Base-by-base conservation (phyloP, 192 early-diverging fungal genomes). In the Lunasporangiospora selenospora region DNA sequence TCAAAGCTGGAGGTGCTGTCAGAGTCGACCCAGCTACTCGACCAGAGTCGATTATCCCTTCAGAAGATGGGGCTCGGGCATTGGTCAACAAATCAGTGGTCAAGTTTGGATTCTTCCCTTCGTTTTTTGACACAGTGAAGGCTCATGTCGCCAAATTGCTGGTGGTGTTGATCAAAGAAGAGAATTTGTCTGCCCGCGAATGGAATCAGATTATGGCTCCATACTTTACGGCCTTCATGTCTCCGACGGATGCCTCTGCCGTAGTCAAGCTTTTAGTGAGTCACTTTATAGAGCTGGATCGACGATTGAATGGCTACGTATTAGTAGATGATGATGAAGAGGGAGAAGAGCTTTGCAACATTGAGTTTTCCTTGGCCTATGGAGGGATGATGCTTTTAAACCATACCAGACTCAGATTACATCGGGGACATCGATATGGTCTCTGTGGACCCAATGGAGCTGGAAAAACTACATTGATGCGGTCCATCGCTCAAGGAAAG, bases 401-500 rank as follows among this genome's bases (percentile, higher is more conserved):
- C 66, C 90, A 81, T 36, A 81, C 83, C 48, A 76, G 75, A 39
- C 70, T 80, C 27, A 82, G 62, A 63, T 69, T 93, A 9, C 84
- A 86, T 60, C 85, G 89, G 53, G 92, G 92, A 33, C 87, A 85
- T 48, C 85, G 89, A 27, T 93, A 93, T 70, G 92, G 92, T 46
- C 63, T 93, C 13, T 90, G 86, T 75, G 92, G 92, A 46, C 81
- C 78, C n/a, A 93, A 93, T 64, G 92, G 89, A 45, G 87, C 89
- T 39, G 92, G 92, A 58, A 93, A 93, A 48, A 84, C 90, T 9
- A 93, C 92, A 24, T 76, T 93, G 33, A 90, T 93, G 89, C 78
- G 89, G 42, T 83, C 92, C 40, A 93, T 93, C 40, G 84, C 88
- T 52, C 83, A 85, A 75, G 89, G 90, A 16, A 86, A 90, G 62